phyloP scores from a whole-genome alignment of 106 monocot genomes.

The Agapanthus africanus region DNA sequence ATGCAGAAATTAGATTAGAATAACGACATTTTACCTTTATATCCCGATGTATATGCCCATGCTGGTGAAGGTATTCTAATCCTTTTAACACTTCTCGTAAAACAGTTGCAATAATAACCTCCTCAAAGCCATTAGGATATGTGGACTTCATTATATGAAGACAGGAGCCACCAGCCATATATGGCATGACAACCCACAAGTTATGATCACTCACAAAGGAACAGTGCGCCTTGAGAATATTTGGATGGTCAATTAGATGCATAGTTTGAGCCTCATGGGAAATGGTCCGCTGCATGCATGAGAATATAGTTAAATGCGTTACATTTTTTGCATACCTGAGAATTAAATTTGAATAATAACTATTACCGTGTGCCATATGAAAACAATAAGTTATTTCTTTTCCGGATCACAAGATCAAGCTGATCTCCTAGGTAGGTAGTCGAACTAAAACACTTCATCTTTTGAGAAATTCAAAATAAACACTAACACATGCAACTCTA shows the following conservation, averaged over 20 bases:
- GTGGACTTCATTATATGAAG: constrained; percentile 56
- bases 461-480: too few species aligned
- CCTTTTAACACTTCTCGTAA: constrained; percentile 38
- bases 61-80: constrained; percentile 39
- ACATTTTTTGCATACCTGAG: too few species aligned
- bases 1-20: neutral
- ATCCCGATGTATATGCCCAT: constrained; percentile 61
- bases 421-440: too few species aligned
- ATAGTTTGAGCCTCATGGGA: constrained; percentile 46
- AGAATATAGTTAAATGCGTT: too few species aligned
- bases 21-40: constrained; percentile 34
- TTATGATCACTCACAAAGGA: constrained; percentile 35
- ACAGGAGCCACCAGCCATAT: constrained; percentile 57
- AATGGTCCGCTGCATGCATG: constrained; percentile 26
- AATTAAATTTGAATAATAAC: too few species aligned
- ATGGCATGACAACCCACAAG: constrained; percentile 67
- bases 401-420: too few species aligned
- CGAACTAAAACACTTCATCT: too few species aligned
- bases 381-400: too few species aligned
- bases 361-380: too few species aligned
- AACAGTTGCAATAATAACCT: constrained; percentile 39
- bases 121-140: constrained; percentile 49
- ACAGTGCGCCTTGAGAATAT: constrained; percentile 42
- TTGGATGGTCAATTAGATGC: constrained; percentile 48
- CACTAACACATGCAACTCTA: too few species aligned